These are phyloP conservation scores for Wickerhamomyces chambardii DNA, from an alignment of 805 yeast species.

Conservation along the genomic window DNA sequence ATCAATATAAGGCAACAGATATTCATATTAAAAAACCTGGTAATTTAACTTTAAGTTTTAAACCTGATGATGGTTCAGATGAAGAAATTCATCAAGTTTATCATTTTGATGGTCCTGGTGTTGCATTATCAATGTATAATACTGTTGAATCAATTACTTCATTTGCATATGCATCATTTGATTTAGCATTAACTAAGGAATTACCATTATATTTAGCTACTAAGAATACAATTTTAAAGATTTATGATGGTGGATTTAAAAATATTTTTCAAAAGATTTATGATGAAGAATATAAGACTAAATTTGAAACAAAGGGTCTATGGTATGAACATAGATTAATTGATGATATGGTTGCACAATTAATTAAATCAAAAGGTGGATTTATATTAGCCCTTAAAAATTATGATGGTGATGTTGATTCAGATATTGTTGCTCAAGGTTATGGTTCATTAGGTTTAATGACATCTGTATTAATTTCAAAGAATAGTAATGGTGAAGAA, in stretches of 20 bases:
- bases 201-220: conserved; percentile 82
- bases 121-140: conserved; percentile 91
- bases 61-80: conserved; percentile 55
- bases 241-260: conserved; percentile 92
- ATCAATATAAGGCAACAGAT: conserved; percentile 93
- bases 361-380: conserved; percentile 94
- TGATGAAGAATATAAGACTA: conserved; percentile 53
- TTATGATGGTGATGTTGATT: conserved; percentile 96
- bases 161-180: conserved; percentile 90
- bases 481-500: conserved; percentile 94
- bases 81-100: conserved; percentile 51
- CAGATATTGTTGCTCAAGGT: conserved; percentile 97
- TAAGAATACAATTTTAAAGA: conserved; percentile 90
- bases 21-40: conserved; percentile 76
- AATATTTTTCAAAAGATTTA: conserved; percentile 83
- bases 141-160: conserved; percentile 86
- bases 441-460: conserved; percentile 94
- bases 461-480: conserved; percentile 96
- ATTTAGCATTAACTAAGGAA: conserved; percentile 71
- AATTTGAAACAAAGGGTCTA: conserved; percentile 74
- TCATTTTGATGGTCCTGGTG: conserved; percentile 59
- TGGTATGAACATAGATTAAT: conserved; percentile 96
- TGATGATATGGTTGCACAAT: conserved; percentile 98
- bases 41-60: conserved; percentile 65
- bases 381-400: conserved; percentile 94